phyloP scores from a whole-genome alignment of 495 filamentous ascomycete genomes.

The Geoglossum glabrum region DNA sequence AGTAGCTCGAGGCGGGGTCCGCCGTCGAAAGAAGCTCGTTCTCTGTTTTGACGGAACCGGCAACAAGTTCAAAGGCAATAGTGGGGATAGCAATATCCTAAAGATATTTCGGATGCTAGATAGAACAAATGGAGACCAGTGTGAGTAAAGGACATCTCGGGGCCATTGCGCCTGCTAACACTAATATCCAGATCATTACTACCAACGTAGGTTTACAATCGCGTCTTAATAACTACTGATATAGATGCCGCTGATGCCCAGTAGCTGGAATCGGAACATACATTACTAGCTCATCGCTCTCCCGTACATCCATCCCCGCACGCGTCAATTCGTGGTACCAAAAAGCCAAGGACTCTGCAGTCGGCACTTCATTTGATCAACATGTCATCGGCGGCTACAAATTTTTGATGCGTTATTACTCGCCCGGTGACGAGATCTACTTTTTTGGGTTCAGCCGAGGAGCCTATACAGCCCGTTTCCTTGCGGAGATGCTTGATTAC shows the following conservation, averaged over 20 bases:
- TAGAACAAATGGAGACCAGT: conserved; percentile 28
- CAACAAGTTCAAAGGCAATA: conserved; percentile 66
- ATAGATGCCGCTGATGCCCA: conserved; percentile 25
- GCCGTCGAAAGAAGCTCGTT: conserved; percentile 33
- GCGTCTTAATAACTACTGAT: neutral
- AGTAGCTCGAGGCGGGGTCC: neutral
- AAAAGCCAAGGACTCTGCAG: conserved; percentile 69
- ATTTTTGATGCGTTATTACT: conserved; percentile 76
- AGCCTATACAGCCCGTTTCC: conserved; percentile 70
- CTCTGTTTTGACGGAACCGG: conserved; percentile 83
- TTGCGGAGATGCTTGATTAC: conserved; percentile 74
- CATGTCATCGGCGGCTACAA: conserved; percentile 75
- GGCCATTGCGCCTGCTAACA: neutral
- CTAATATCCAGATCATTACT: conserved; percentile 36
- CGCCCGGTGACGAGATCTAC: conserved; percentile 56
- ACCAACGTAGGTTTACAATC: conserved; percentile 32
- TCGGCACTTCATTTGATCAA: conserved; percentile 66
- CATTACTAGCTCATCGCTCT: conserved; percentile 42
- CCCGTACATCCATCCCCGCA: conserved; percentile 40
- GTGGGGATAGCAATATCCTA: conserved; percentile 70
- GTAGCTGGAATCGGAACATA: conserved; percentile 60
- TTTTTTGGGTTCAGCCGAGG: conserved; percentile 77
- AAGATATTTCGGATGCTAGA: conserved; percentile 63
- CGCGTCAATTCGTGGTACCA: conserved; percentile 53
- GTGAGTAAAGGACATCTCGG: conserved; percentile 14